Conservation (phyloP, 2,329 filamentous ascomycete genomes). For the Sporothrix humicola region DNA sequence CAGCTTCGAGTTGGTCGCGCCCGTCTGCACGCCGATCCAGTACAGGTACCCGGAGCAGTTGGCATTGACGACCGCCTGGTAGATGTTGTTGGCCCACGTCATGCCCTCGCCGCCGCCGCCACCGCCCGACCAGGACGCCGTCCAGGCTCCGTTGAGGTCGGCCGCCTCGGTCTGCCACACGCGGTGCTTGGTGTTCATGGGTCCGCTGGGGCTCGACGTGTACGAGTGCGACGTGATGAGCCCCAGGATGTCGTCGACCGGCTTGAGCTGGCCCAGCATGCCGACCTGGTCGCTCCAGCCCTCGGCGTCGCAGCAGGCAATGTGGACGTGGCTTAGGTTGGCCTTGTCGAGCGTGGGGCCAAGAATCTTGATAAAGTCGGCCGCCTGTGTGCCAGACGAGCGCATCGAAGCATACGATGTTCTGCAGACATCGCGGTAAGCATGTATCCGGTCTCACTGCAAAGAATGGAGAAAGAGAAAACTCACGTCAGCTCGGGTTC, state of each 20-base stretch:
- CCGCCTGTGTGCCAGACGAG: conserved; percentile 48
- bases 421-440: background rate
- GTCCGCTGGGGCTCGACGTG: conserved; percentile 44
- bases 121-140: conserved; percentile 48
- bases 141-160: conserved; percentile 47
- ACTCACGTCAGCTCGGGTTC: conserved; percentile 43
- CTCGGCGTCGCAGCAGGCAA: conserved; percentile 53
- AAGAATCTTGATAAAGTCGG: conserved; percentile 49
- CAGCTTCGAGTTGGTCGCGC: conserved; percentile 43
- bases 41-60: conserved; percentile 55
- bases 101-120: conserved; percentile 48
- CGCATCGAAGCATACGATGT: conserved; percentile 40
- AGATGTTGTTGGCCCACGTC: conserved; percentile 55
- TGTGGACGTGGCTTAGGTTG: conserved; percentile 46
- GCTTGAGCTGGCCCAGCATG: conserved; percentile 45
- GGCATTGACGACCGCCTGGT: conserved; percentile 50
- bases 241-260: conserved; percentile 47
- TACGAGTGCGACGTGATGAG: conserved; percentile 51
- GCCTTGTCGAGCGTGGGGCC: conserved; percentile 49
- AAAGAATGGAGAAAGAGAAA: too few relatives aligned
- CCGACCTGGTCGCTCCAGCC: conserved; percentile 49
- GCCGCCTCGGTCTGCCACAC: conserved; percentile 55
- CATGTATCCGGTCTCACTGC: background rate
- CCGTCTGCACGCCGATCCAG: conserved; percentile 46
- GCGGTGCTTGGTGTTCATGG: conserved; percentile 47